Conservation (phyloP, 1,284 basidiomycete species). For the Lentinus polychrous region DNA sequence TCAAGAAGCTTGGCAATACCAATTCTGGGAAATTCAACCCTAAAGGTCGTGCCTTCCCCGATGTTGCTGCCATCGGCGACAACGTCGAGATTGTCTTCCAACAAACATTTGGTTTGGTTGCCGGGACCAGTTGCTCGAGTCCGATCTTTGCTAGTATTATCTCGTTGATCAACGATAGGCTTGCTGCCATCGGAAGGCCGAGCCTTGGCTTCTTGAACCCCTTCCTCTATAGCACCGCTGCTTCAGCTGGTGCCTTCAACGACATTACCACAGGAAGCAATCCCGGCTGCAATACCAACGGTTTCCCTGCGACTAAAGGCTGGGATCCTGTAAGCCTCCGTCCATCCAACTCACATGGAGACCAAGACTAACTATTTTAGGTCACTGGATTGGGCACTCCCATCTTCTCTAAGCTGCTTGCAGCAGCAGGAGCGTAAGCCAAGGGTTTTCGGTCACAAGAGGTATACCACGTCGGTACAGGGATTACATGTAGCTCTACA, state of each 20-base stretch:
- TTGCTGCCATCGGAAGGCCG: constrained; percentile 31
- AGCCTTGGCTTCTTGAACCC: constrained; percentile 46
- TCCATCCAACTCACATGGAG: not conserved
- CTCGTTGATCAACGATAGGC: constrained; percentile 47
- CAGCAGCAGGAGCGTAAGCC: constrained; percentile 20
- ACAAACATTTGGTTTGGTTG: constrained; percentile 34
- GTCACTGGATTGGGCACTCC: constrained; percentile 31
- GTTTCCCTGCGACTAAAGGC: constrained; percentile 26
- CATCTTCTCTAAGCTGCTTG: constrained; percentile 26
- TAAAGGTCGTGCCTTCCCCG: constrained; percentile 27
- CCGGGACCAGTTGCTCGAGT: constrained; percentile 39
- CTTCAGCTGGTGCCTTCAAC: constrained; percentile 10
- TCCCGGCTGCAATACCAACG: constrained; percentile 21
- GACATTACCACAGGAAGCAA: constrained; percentile 8
- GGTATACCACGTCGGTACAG: too few species aligned
- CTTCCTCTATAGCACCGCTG: constrained; percentile 15
- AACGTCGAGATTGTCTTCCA: constrained; percentile 24
- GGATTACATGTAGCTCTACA: too few species aligned
- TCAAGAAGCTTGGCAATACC: constrained; percentile 21
- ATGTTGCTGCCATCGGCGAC: constrained; percentile 23
- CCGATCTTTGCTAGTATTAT: constrained; percentile 50
- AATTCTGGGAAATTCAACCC: constrained; percentile 24
- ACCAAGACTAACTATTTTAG: constrained; percentile 7
- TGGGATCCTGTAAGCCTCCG: constrained; percentile 27
- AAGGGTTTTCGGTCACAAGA: too few species aligned